phyloP scores from a whole-genome alignment of 495 filamentous ascomycete genomes.

The Lasiosphaeria hispida region DNA sequence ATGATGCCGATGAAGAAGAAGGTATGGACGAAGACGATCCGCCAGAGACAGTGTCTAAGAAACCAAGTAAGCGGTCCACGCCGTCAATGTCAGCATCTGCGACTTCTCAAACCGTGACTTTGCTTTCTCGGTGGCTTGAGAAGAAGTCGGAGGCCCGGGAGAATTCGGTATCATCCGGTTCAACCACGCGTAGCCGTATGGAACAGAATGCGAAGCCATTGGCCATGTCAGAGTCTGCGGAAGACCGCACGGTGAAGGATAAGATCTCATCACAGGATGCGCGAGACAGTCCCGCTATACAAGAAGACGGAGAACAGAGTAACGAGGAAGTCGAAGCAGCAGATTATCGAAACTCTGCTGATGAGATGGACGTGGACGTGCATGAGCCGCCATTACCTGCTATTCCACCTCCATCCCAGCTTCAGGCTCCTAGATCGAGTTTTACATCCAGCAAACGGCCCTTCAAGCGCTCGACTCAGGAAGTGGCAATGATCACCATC shows the following conservation, averaged over 20 bases:
- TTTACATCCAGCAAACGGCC: conserved; percentile 20
- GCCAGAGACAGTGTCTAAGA: not conserved
- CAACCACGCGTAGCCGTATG: not conserved
- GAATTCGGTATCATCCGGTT: not conserved
- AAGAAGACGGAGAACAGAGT: not conserved
- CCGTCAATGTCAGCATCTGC: not conserved
- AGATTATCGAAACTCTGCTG: not conserved
- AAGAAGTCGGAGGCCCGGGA: conserved; percentile 9
- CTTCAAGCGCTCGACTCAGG: conserved; percentile 60
- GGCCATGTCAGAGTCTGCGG: too few species aligned
- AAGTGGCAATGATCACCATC: conserved; percentile 86
- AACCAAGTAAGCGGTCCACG: not conserved
- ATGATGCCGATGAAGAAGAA: not conserved
- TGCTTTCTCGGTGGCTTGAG: conserved; percentile 25
- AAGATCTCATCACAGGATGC: too few species aligned
- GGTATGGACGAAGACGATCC: conserved; percentile 14
- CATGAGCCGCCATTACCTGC: conserved; percentile 34
- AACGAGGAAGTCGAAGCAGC: not conserved
- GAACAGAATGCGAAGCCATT: not conserved
- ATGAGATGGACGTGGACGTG: conserved; percentile 11
- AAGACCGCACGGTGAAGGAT: too few species aligned
- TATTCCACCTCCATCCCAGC: conserved; percentile 40
- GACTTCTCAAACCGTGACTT: not conserved
- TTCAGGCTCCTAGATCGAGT: conserved; percentile 21
- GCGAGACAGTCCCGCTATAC: not conserved